Base-by-base conservation (phyloP, 2,329 filamentous ascomycete species). In the Fusarium nisikadoi region DNA sequence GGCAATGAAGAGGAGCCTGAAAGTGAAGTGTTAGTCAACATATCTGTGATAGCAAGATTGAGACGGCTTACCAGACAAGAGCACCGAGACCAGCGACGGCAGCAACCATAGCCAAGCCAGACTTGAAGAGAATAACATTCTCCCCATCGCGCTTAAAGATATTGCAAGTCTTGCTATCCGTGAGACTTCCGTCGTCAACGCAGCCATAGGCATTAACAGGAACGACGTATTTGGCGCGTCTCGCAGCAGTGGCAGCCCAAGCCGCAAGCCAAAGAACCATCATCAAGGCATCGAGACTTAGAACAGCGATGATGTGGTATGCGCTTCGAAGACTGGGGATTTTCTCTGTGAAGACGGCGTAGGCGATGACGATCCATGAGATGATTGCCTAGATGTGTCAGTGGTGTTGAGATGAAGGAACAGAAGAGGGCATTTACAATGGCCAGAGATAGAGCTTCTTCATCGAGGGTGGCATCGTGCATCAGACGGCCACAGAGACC, bases 241-340 rank as follows among this genome's bases (percentile, higher is more conserved):
- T 78, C 25, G 81, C 79, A 13, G 85, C 85, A 19, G 80, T 80
- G 31, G 83, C 80, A 20, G 81, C 81, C 65, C 79, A 83, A n/a
- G 81, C 80, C 0, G 83, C 80, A 23, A 87, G 82, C 86, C 86
- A 87, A 58, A 87, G 80, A 62, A 87, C 72, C 50, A 83, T 73
- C 76, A 87, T 79, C 46, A 86, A 76, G 8, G 75, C 79, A 49
- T 87, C 85, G 27, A 87, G 79, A 19, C 77, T 77, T 12, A 87
- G 76, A 14, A 86, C 79, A 43, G 84, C 85, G 70, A 83, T 80
- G 62, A 85, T 80, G 68, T 86, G 82, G 72, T 87, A 86, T 23
- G 77, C 73, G 3, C 58, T 29, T 25, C 77, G 81, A 42, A 83
- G 78, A 8, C 74, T 65, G 11, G 77, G 14, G 20, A 84, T 65